Conservation (phyloP, 2,329 filamentous ascomycete genomes). For the Fusarium agapanthi region DNA sequence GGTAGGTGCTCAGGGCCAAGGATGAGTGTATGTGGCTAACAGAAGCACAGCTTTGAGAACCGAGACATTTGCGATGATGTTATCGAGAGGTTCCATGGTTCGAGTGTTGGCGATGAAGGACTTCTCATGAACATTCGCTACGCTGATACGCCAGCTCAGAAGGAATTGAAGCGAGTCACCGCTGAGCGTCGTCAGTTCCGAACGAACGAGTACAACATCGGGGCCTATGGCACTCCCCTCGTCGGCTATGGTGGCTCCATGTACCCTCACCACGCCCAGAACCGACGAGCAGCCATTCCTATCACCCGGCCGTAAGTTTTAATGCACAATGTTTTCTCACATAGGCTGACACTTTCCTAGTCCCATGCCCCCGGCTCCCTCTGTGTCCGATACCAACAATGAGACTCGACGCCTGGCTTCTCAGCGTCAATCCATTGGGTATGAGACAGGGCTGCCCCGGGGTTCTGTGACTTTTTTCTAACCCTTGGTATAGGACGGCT, state of each 20-base stretch:
- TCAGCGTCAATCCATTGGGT: conserved; percentile 49
- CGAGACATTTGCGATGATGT: conserved; percentile 92
- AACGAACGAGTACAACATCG: conserved; percentile 91
- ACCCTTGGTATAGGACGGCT: conserved; percentile 48
- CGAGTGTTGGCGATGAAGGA: conserved; percentile 77
- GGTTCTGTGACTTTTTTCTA: conserved; percentile 44
- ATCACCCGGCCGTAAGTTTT: conserved; percentile 44
- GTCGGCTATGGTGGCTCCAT: conserved; percentile 60
- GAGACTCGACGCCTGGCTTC: conserved; percentile 43
- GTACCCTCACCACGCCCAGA: conserved; percentile 50
- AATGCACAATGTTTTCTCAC: neutral
- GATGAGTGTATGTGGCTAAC: neutral
- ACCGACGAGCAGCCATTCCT: conserved; percentile 44
- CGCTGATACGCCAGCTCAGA: conserved; percentile 95
- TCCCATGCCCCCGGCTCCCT: neutral
- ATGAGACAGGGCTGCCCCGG: conserved; percentile 41
- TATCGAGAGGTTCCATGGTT: conserved; percentile 85
- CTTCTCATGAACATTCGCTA: conserved; percentile 93
- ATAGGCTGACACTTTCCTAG: conserved; percentile 20
- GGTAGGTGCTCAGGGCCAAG: conserved; percentile 63
- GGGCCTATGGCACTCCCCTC: conserved; percentile 70
- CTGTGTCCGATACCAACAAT: conserved; percentile 24
- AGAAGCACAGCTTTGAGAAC: conserved; percentile 77
- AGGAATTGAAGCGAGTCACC: conserved; percentile 94
- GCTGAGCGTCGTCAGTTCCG: conserved; percentile 95